Evolutionary conservation across 345 rosid genomes (phyloP), one percentile per base, ranked within the genome.

Genomic region (Gynandropsis gynandra): DNA sequence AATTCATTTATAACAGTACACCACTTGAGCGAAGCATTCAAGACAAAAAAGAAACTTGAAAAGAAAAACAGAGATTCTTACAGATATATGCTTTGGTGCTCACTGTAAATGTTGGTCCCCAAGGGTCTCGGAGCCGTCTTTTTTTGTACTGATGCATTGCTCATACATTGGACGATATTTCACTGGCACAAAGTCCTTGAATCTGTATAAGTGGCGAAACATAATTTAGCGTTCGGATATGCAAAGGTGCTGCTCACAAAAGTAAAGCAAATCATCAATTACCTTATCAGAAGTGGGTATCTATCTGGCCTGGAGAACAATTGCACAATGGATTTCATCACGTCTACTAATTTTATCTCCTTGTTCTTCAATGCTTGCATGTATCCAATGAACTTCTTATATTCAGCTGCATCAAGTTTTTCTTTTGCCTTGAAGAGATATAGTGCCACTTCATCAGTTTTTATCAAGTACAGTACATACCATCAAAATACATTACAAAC

Each of bases 341-440:
- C 81, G 41, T 52, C 56, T 50, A 71, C 72, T 59, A 81, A 57
- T 38, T 76, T 75, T 64, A 78, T 72, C 56, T 79, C 84, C 62
- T 85, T 83, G 32, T 89, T 84, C 76, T 85, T 92, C 72, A 82
- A 62, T 49, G 87, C 94, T 74, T 78, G 87, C 84, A 92, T 75
- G 58, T 73, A 76, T 39, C 85, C 93, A 27, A 92, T 74, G 69
- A 92, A 92, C 49, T 84, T 78, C 58, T 78, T 79, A 56, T 92
- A 92, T 70, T 92, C 95, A 45, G 78, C 50, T 38, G 87, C 42
- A 61, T 56, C 77, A 47, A 92, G 95, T 64, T 78, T 79, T 71
- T 78, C 87, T 60, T 75, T 74, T 10, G 77, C 95, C 98, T 79
- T 39, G 11, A 45, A 47, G 42, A 52, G 14, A 58, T 19, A 31